Evolutionary conservation across 306 rosid genomes (phyloP).

Genomic region (Acacia melanoxylon): DNA sequence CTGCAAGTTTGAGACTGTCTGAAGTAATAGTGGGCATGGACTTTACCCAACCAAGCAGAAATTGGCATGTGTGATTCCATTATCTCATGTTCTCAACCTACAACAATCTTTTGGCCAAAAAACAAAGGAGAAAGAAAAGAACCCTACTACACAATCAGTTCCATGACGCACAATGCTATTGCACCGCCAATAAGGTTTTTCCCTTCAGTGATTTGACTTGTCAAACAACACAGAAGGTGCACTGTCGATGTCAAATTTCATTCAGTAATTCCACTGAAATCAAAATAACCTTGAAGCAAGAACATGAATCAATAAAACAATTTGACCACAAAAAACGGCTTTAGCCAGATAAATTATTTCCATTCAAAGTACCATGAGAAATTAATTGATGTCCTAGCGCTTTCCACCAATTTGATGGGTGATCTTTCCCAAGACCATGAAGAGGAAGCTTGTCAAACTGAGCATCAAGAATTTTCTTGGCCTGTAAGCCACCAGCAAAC

Average conservation of each 20-base stretch:
- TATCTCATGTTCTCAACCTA: not conserved
- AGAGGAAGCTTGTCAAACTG: constrained; percentile 84
- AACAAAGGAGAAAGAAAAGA: not conserved
- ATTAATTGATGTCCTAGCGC: constrained; percentile 74
- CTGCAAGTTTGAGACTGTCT: constrained; percentile 19
- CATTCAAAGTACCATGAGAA: constrained; percentile 55
- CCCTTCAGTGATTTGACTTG: constrained; percentile 21
- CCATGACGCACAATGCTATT: not conserved
- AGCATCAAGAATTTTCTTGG: constrained; percentile 63
- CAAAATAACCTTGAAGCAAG: constrained; percentile 25
- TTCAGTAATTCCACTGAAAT: constrained; percentile 17
- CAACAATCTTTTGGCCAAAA: not conserved
- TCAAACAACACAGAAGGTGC: constrained; percentile 10
- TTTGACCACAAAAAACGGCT: constrained; percentile 19
- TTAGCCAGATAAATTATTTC: constrained; percentile 19
- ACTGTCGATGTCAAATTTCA: constrained; percentile 20
- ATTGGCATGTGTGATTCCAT: constrained; percentile 19
- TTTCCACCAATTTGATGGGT: constrained; percentile 91
- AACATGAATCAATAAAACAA: not conserved
- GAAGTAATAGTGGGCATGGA: constrained; percentile 1
- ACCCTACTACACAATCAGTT: constrained; percentile 7
- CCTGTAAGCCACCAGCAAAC: constrained; percentile 54
- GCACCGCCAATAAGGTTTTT: not conserved
- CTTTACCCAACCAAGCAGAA: constrained; percentile 10
- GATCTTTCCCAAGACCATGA: constrained; percentile 83